Conservation (phyloP, 192 early-diverging fungal species). For the Coemansia sp. region DNA sequence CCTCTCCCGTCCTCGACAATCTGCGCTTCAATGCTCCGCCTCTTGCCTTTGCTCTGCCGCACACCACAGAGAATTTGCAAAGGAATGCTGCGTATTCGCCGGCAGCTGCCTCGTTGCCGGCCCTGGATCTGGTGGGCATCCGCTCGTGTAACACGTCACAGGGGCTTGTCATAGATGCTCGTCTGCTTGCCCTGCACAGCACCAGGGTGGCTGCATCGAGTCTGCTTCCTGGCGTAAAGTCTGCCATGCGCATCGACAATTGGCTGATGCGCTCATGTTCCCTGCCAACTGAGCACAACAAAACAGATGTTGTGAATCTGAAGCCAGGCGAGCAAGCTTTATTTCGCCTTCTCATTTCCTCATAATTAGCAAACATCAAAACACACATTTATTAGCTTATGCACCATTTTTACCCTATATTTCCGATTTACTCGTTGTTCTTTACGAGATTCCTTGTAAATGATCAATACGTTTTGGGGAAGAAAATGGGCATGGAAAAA, state of each 20-base stretch:
- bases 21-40: constrained; percentile 27
- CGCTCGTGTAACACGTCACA: neutral
- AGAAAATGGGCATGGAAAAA: no score
- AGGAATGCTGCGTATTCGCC: neutral
- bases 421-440: constrained; percentile 2
- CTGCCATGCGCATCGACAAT: constrained; percentile 10
- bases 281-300: constrained; percentile 5
- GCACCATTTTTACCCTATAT: neutral
- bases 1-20: constrained; percentile 5
- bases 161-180: constrained; percentile 5
- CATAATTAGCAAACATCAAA: neutral
- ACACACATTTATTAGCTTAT: neutral
- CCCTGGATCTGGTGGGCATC: constrained; percentile 29
- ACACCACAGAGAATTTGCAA: neutral
- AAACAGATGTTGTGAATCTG: constrained; percentile 10
- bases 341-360: constrained; percentile 11
- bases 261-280: constrained; percentile 23
- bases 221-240: neutral
- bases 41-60: constrained; percentile 27
- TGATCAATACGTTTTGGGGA: no score
- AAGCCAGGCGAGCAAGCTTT: constrained; percentile 20
- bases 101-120: neutral
- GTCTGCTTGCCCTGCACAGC: constrained; percentile 1
- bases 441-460: no score
- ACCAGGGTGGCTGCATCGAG: neutral